Evolutionary conservation across 2,329 filamentous ascomycete genomes (phyloP).

Genomic region (Setomelanomma holmii): DNA sequence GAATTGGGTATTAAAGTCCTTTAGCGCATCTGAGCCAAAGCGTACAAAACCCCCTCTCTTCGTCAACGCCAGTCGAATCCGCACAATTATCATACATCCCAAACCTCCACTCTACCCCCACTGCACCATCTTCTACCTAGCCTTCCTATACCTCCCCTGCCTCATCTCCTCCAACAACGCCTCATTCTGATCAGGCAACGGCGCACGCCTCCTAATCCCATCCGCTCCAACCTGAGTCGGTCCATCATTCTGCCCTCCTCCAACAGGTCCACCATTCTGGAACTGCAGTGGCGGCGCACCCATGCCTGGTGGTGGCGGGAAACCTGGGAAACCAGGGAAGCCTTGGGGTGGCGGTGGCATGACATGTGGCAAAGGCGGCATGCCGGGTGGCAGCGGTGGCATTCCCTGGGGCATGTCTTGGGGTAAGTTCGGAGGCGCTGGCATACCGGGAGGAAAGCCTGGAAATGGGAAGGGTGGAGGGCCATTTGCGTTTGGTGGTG

Average conservation of each 20-base stretch:
- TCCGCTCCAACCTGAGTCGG: neutral
- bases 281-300: conserved; percentile 23
- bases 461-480: conserved; percentile 36
- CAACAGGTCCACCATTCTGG: conserved; percentile 37
- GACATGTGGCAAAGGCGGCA: conserved; percentile 20
- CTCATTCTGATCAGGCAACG: conserved; percentile 83
- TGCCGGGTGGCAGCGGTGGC: conserved; percentile 20
- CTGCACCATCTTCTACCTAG: conserved; percentile 25
- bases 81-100: too few species aligned
- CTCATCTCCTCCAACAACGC: conserved; percentile 80
- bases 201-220: conserved; percentile 60
- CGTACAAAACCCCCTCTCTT: too few species aligned
- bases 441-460: conserved; percentile 26
- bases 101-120: too few species aligned
- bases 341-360: conserved; percentile 27
- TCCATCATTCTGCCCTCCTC: conserved; percentile 7
- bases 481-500: conserved; percentile 21
- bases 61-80: too few species aligned
- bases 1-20: too few species aligned
- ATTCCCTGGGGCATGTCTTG: conserved; percentile 15
- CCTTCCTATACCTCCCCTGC: conserved; percentile 56
- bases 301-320: conserved; percentile 16
- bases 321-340: conserved; percentile 11
- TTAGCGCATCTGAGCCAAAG: too few species aligned
- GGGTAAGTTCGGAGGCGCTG: conserved; percentile 6